These are phyloP conservation scores for Podospora anserina DNA, from an alignment of 495 filamentous ascomycete species.

Conservation along the genomic window DNA sequence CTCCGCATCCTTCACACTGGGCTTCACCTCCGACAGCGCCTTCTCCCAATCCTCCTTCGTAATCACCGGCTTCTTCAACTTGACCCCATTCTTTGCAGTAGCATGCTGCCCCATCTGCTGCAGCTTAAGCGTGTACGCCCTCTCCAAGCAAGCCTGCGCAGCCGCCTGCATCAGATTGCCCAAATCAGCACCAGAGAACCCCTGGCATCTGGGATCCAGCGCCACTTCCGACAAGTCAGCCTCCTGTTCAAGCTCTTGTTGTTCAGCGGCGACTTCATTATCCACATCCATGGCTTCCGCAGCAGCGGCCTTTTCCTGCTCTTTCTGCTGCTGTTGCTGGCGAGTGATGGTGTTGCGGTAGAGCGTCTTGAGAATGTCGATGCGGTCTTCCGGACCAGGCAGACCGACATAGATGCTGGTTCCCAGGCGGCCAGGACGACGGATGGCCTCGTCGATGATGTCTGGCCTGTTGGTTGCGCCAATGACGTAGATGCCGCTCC, in stretches of 20 bases:
- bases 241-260: constrained; percentile 18
- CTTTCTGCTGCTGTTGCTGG: constrained; percentile 31
- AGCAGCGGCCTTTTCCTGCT: constrained; percentile 20
- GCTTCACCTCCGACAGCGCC: constrained; percentile 67
- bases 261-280: constrained; percentile 4
- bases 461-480: constrained; percentile 94
- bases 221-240: constrained; percentile 58
- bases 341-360: constrained; percentile 60
- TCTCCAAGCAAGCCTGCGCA: constrained; percentile 69
- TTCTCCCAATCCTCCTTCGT: constrained; percentile 71
- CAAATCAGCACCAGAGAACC: constrained; percentile 89
- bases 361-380: constrained; percentile 79
- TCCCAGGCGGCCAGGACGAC: constrained; percentile 85
- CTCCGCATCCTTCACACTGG: constrained; percentile 67
- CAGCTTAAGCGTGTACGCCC: constrained; percentile 39
- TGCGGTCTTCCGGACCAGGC: constrained; percentile 72
- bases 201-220: constrained; percentile 63
- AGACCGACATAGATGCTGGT: constrained; percentile 88
- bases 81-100: constrained; percentile 10
- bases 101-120: constrained; percentile 11
- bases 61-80: constrained; percentile 48
- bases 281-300: constrained; percentile 23
- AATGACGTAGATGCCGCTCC: constrained; percentile 88
- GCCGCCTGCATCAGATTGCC: constrained; percentile 73
- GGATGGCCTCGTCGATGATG: constrained; percentile 94